Evolutionary conservation across 306 rosid species (phyloP).

Genomic region (Vachellia collinsii): DNA sequence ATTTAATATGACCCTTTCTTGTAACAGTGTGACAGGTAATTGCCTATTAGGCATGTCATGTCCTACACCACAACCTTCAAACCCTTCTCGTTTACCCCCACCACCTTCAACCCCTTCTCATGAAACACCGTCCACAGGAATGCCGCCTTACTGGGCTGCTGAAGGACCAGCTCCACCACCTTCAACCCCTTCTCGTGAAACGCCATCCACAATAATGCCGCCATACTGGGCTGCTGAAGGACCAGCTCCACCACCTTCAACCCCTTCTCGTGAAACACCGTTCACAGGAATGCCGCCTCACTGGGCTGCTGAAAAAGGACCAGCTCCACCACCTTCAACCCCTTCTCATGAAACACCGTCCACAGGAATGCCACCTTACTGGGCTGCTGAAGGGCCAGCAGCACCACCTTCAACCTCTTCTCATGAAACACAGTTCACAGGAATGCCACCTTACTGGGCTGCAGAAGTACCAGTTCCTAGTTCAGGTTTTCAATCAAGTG

Average conservation of each 20-base stretch:
- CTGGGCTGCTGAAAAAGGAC: too few species aligned
- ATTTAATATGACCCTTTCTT: background rate
- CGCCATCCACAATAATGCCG: background rate
- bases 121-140: background rate
- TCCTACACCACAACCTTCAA: background rate
- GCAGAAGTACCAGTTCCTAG: background rate
- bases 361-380: background rate
- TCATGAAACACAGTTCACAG: background rate
- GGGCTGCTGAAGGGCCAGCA: too few species aligned
- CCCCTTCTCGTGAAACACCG: background rate
- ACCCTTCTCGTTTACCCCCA: too few species aligned
- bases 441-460: background rate
- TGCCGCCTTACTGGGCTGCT: background rate
- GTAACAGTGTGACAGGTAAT: conserved; percentile 16
- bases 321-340: background rate
- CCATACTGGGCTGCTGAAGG: background rate
- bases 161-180: background rate
- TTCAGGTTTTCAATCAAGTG: background rate
- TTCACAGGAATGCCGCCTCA: background rate
- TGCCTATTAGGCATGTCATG: conserved; percentile 29
- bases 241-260: background rate
- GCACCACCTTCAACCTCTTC: background rate
- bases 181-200: background rate
- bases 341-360: background rate
- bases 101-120: background rate